Conservation (phyloP, 352 stramenopile species). For the Pseudoperonospora humuli region DNA sequence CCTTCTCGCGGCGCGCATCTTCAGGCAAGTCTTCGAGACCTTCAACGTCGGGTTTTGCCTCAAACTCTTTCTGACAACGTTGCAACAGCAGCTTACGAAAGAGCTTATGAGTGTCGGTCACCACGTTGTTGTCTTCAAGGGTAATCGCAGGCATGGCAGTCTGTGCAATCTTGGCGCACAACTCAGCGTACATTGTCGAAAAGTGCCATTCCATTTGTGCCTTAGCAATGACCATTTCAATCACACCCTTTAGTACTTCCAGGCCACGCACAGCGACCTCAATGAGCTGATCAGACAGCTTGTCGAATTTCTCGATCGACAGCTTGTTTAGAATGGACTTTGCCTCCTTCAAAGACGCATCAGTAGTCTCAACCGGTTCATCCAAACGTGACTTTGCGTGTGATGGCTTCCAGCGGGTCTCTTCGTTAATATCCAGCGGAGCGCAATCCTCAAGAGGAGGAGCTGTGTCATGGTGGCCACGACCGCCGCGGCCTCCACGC, state of each 20-base stretch:
- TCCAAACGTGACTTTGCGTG: conserved; percentile 53
- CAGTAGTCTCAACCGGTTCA: conserved; percentile 32
- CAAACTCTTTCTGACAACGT: conserved; percentile 93
- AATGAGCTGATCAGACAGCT: conserved; percentile 89
- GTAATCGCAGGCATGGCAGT: conserved; percentile 78
- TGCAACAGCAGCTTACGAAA: conserved; percentile 92
- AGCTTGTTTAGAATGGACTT: conserved; percentile 95
- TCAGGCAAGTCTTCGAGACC: conserved; percentile 45
- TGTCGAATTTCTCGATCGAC: conserved; percentile 95
- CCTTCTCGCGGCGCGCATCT: conserved; percentile 60
- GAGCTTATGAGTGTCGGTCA: conserved; percentile 76
- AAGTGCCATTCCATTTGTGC: conserved; percentile 96
- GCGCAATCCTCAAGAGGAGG: conserved; percentile 51
- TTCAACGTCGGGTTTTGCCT: conserved; percentile 76
- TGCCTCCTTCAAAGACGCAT: conserved; percentile 82
- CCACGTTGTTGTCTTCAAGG: conserved; percentile 52
- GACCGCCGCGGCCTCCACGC: conserved; percentile 33
- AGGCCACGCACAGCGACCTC: conserved; percentile 80
- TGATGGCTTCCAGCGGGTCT: conserved; percentile 77
- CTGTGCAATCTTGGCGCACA: conserved; percentile 89
- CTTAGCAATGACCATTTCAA: conserved; percentile 92
- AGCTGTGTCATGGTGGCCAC: conserved; percentile 39
- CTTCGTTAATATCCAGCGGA: conserved; percentile 74
- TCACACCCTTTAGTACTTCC: conserved; percentile 81
- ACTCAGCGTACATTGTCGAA: conserved; percentile 92